Base-by-base conservation (phyloP, 768 basidiomycete species). In the Podaxis sp. region DNA sequence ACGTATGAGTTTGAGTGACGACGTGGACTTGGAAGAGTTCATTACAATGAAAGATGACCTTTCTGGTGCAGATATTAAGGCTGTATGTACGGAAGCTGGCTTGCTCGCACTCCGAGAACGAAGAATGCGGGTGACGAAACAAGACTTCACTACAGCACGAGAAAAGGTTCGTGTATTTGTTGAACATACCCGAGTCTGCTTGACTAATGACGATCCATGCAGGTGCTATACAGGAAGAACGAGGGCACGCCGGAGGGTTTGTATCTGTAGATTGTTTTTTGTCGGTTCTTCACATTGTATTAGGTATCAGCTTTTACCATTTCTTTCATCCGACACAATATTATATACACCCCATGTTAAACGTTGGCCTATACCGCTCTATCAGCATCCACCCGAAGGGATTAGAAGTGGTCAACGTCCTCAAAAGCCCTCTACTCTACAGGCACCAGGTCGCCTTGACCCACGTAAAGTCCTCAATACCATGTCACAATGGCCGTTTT, bases 1-100 rank as follows among this genome's bases (percentile, higher is more conserved):
- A 33, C 89, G 96, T 4, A 99, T 99, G 97, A 95, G 87, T 68
- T 77, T 99, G 61, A 78, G 77, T 56, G 84, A 85, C 28, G 95
- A 96, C 70, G 96, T 99, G 38, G 95, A 95, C 71, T 79, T 99
- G 61, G 96, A 99, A 72, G 96, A 99, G 74, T 94, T 94, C 70
- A 88, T 99, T 61, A 91, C 90, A 79, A 89, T 90, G 30, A 99
- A 99, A 76, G 97, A 99, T 69, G 96, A 98, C 70, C 78, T 97
- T 22, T 94, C 92, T 12, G 97, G 97, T 52, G 97, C 97, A 2
- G 97, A 99, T 71, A 99, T 99, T 82, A 99, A 99, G 79, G 97
- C 96, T 1, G 93, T 99, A 4, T 98, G 96, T 74, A 99, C 97
- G 5, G 97, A 99, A 73, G 96, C 97, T n/a, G 97, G 97, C 67